phyloP scores from a whole-genome alignment of 2,329 filamentous ascomycete species.

The Colletotrichum gloeosporioides region DNA sequence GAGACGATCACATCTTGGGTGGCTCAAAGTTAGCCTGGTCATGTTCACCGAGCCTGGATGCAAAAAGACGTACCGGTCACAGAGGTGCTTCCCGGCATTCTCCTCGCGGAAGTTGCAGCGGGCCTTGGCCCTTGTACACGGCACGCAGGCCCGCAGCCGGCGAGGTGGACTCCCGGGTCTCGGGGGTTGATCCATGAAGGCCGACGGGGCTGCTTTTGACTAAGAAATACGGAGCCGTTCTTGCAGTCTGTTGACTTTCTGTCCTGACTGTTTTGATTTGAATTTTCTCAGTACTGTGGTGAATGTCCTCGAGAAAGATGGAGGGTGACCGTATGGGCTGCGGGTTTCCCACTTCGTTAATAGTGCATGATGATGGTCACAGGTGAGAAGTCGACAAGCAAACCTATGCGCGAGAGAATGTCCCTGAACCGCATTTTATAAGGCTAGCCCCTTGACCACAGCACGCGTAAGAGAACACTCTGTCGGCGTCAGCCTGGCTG shows the following conservation, averaged over 20 bases:
- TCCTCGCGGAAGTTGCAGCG: slow-evolving; percentile 19
- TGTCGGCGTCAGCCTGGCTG: background rate
- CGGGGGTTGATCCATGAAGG: slow-evolving; percentile 17
- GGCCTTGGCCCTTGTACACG: slow-evolving; percentile 23
- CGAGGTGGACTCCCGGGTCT: slow-evolving; percentile 19
- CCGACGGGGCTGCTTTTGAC: background rate
- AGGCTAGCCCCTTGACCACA: background rate
- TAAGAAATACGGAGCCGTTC: background rate
- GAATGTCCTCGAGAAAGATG: background rate
- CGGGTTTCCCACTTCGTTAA: background rate
- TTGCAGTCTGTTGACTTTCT: background rate
- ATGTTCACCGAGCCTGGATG: background rate
- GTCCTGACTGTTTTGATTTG: background rate
- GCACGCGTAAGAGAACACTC: background rate
- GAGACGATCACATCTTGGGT: slow-evolving; percentile 29
- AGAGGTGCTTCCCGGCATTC: slow-evolving; percentile 15
- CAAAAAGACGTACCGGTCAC: slow-evolving; percentile 5
- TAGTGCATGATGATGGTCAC: background rate
- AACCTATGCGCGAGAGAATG: background rate
- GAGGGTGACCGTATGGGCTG: background rate
- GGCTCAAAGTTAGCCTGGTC: background rate
- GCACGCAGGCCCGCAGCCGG: slow-evolving; percentile 22
- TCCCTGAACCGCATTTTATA: background rate
- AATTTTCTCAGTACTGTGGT: background rate
- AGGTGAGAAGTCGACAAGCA: background rate